A percentile compares a stretch with the other conserved stretches of the same genome.
Evolutionary conservation across 371 early-diverging fungal genomes (phyloP).

Genomic region (Mortierella sp.): DNA sequence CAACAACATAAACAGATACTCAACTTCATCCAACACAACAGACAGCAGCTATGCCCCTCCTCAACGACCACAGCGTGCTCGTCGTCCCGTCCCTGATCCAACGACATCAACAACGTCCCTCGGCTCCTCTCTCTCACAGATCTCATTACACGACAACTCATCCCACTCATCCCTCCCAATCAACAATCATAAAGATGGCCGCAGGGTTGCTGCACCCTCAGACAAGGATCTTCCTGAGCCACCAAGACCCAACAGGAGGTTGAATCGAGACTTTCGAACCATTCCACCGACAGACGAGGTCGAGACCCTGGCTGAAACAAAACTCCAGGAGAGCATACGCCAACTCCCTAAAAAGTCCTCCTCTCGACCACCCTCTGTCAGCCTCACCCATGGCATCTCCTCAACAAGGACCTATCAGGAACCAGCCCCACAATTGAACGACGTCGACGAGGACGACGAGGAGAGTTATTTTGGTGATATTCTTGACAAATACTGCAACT

Average conservation of each 20-base stretch:
- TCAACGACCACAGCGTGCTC: conserved; percentile 32
- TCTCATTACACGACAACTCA: conserved; percentile 26
- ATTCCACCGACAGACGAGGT: conserved; percentile 24
- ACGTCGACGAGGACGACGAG: conserved; percentile 24
- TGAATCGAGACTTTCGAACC: conserved; percentile 37
- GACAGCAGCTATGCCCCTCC: conserved; percentile 9
- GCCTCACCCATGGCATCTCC: background rate
- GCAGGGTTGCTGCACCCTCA: background rate
- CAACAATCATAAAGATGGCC: conserved; percentile 3
- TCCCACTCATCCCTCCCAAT: conserved; percentile 2
- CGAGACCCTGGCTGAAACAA: conserved; percentile 21
- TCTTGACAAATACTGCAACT: conserved; percentile 43
- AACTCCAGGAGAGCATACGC: conserved; percentile 24
- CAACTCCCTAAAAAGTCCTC: conserved; percentile 14
- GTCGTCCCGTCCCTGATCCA: conserved; percentile 31
- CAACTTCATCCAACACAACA: background rate
- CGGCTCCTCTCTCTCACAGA: conserved; percentile 24
- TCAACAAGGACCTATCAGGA: conserved; percentile 4
- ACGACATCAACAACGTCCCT: background rate
- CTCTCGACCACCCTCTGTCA: conserved; percentile 3
- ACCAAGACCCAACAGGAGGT: conserved; percentile 34
- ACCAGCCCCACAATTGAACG: background rate
- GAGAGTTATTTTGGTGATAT: conserved; percentile 42
- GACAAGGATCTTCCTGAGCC: conserved; percentile 41
- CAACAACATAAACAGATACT: background rate